Percentiles rank a stretch among this genome's conserved stretches.
Evolutionary conservation across 305 asterid species (phyloP).

Genomic region (Solanum hybrid): DNA sequence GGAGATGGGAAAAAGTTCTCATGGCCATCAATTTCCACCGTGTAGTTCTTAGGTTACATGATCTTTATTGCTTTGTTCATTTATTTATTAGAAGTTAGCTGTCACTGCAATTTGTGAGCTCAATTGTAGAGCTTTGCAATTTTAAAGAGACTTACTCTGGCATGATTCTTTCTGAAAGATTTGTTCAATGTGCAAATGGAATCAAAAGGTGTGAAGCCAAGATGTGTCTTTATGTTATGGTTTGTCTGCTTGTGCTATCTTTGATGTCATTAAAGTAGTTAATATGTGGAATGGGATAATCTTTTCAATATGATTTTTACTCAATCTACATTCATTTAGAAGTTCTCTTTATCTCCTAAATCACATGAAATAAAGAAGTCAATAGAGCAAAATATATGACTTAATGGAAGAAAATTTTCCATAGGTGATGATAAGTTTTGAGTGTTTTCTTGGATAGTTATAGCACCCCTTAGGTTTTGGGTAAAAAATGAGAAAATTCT

Average conservation of each 20-base stretch:
- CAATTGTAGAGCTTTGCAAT: background rate
- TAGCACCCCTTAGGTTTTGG: background rate
- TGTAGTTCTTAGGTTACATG: background rate
- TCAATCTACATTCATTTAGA: background rate
- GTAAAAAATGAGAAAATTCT: background rate
- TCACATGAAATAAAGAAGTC: background rate
- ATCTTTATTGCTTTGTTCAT: background rate
- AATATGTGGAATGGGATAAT: background rate
- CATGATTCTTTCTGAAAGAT: background rate
- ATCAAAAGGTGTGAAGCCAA: background rate
- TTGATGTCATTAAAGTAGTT: background rate
- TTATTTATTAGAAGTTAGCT: background rate
- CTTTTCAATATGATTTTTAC: background rate
- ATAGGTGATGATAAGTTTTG: background rate
- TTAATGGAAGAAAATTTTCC: background rate
- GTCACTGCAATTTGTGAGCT: background rate
- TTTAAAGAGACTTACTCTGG: background rate
- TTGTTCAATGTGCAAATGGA: background rate
- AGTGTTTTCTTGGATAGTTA: background rate
- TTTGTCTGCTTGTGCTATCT: background rate
- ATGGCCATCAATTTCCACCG: background rate
- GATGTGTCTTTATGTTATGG: background rate
- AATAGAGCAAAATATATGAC: background rate
- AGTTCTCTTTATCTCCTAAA: background rate
- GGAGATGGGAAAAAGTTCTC: background rate